Conservation (phyloP, 495 filamentous ascomycete species). For the Penicillium waksmanii region DNA sequence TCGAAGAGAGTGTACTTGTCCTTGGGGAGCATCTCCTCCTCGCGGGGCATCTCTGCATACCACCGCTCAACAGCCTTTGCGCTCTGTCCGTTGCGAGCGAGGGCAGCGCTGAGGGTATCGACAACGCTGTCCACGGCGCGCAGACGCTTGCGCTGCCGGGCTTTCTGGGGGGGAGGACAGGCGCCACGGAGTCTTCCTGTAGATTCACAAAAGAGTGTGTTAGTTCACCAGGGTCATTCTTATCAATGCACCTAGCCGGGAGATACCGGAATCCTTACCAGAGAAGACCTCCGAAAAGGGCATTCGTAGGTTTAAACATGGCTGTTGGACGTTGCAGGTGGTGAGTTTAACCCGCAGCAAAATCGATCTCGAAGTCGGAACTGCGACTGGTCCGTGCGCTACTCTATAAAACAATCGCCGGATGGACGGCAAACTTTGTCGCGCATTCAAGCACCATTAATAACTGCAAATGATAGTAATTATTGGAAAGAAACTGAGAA, state of each 20-base stretch:
- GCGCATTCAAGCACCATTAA: background rate
- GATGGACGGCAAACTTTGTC: background rate
- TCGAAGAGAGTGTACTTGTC: constrained; percentile 99
- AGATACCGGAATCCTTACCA: constrained; percentile 57
- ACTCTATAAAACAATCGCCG: constrained; percentile 13
- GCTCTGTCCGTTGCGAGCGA: constrained; percentile 68
- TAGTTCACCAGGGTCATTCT: background rate
- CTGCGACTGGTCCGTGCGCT: constrained; percentile 34
- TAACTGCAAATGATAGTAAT: background rate
- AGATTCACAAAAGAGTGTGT: constrained; percentile 6
- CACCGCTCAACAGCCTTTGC: constrained; percentile 79
- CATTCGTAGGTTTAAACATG: constrained; percentile 74
- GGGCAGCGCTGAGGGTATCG: constrained; percentile 71
- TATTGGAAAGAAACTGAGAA: background rate
- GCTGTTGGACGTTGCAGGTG: constrained; percentile 18
- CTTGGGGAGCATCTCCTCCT: constrained; percentile 92
- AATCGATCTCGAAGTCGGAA: constrained; percentile 36
- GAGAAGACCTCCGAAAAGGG: constrained; percentile 79
- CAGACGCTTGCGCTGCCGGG: constrained; percentile 83
- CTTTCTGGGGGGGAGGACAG: constrained; percentile 88
- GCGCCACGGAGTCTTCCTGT: constrained; percentile 97
- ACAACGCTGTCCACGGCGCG: constrained; percentile 84
- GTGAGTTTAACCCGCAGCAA: constrained; percentile 24
- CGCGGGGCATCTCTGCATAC: constrained; percentile 93
- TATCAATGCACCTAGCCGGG: background rate